These are phyloP conservation scores for Glycyrrhiza uralensis DNA, from an alignment of 306 rosid genomes.

Conservation along the genomic window DNA sequence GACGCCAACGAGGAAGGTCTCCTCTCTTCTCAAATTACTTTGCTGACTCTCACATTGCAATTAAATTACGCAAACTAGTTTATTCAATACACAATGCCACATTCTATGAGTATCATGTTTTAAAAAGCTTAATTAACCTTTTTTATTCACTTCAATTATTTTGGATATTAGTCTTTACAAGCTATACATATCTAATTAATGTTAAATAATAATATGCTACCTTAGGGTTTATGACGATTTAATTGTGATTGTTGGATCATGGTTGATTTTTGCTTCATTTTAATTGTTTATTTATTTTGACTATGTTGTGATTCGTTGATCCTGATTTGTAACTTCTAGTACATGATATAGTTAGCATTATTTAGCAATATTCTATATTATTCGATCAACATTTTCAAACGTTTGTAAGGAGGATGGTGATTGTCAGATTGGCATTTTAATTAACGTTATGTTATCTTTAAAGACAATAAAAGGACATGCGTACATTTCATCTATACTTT, in stretches of 20 bases:
- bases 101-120: not conserved
- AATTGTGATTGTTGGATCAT: no score
- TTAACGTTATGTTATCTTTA: not conserved
- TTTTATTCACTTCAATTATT: not conserved
- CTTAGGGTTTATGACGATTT: no score
- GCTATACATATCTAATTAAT: no score
- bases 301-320: no score
- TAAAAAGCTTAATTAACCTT: not conserved
- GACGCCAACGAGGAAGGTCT: constrained; percentile 30
- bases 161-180: not conserved
- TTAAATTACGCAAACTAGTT: not conserved
- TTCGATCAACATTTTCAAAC: not conserved
- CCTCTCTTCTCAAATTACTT: constrained; percentile 14
- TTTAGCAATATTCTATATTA: no score
- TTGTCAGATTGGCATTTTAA: not conserved
- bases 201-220: not conserved
- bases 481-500: not conserved
- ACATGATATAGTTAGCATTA: no score
- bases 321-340: no score
- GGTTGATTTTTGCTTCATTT: no score
- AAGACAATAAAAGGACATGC: not conserved
- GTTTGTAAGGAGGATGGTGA: not conserved
- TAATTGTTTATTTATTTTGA: no score
- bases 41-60: constrained; percentile 3
- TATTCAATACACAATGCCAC: not conserved